phyloP scores from a whole-genome alignment of 1,284 basidiomycete genomes.

The Sanguinoderma infundibulare region DNA sequence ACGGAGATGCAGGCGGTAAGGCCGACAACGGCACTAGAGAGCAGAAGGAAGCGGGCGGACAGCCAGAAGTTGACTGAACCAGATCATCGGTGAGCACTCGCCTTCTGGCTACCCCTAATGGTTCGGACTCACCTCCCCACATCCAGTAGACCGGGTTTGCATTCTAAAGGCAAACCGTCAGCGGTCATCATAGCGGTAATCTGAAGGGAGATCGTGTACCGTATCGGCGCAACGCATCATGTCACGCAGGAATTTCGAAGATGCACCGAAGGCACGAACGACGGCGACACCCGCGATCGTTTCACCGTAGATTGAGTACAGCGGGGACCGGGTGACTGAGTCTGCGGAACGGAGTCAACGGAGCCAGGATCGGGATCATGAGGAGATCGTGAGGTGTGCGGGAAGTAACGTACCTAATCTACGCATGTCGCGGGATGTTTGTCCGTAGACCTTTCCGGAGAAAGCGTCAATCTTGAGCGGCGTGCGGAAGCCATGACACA shows the following conservation, averaged over 20 bases:
- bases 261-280: constrained; percentile 87
- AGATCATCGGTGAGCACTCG: constrained; percentile 15
- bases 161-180: constrained; percentile 51
- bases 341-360: constrained; percentile 46
- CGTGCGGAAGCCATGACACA: not conserved
- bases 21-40: constrained; percentile 76
- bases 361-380: constrained; percentile 17
- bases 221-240: constrained; percentile 89
- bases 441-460: constrained; percentile 70
- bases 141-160: constrained; percentile 84
- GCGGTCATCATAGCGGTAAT: constrained; percentile 17
- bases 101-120: not conserved
- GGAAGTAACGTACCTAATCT: constrained; percentile 62
- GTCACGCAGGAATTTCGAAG: constrained; percentile 83
- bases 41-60: constrained; percentile 81
- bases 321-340: constrained; percentile 87
- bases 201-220: constrained; percentile 31
- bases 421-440: constrained; percentile 89
- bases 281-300: constrained; percentile 89
- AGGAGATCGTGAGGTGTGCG: constrained; percentile 10
- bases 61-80: constrained; percentile 77
- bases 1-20: constrained; percentile 74
- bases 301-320: constrained; percentile 93
- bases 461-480: constrained; percentile 3
- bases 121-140: constrained; percentile 69